Conservation (phyloP, 2,329 filamentous ascomycete species). For the Macrophomina tecta region DNA sequence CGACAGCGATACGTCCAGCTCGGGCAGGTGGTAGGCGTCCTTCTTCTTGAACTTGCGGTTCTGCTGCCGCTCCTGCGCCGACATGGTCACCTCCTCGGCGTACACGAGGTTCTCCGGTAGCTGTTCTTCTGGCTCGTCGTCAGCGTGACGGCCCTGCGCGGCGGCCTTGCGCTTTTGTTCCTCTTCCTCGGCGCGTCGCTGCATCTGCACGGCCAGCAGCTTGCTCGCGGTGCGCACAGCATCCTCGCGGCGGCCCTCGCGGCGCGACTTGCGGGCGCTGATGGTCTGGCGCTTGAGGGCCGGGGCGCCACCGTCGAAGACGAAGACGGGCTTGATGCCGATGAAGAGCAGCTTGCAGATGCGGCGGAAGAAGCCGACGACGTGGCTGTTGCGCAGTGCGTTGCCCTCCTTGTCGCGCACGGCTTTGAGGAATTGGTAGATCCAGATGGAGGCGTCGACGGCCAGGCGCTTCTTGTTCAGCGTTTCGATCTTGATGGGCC, state of each 20-base stretch:
- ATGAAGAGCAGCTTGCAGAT: conserved; percentile 98
- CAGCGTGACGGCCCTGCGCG: conserved; percentile 31
- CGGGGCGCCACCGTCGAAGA: conserved; percentile 96
- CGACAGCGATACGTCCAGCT: conserved; percentile 76
- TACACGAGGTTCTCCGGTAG: conserved; percentile 82
- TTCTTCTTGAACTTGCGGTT: conserved; percentile 85
- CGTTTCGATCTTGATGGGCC: conserved; percentile 94
- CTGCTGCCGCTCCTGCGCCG: conserved; percentile 72
- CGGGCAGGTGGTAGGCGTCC: conserved; percentile 93
- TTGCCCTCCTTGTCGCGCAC: conserved; percentile 99
- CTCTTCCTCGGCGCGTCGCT: conserved; percentile 86
- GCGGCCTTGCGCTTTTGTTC: conserved; percentile 64
- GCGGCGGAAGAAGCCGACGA: conserved; percentile 96
- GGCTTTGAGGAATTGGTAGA: conserved; percentile 98
- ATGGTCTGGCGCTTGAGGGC: conserved; percentile 91
- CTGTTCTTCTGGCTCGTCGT: conserved; percentile 64
- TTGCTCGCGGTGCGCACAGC: conserved; percentile 89
- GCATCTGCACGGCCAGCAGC: conserved; percentile 91
- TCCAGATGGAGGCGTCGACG: conserved; percentile 98
- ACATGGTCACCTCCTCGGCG: conserved; percentile 87
- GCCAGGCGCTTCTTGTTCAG: conserved; percentile 95
- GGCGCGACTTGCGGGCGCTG: conserved; percentile 73
- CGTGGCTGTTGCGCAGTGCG: conserved; percentile 90
- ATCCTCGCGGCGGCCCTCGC: conserved; percentile 92
- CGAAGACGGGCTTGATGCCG: conserved; percentile 94